These are phyloP conservation scores for Lodderomyces oxycetoniae DNA, from an alignment of 1,139 yeast genomes.

Conservation along the genomic window DNA sequence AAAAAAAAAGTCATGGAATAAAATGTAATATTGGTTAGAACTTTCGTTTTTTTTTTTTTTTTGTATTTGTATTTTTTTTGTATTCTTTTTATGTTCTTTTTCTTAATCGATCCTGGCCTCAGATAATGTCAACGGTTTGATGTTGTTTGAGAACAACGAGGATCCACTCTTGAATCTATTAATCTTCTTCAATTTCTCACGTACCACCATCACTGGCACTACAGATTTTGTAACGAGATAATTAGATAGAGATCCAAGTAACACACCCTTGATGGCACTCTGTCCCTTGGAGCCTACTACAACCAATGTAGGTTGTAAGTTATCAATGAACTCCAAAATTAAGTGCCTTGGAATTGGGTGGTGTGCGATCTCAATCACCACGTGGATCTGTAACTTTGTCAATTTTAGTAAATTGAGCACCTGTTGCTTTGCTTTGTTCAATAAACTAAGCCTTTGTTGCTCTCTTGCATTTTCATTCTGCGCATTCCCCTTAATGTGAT, in stretches of 20 bases:
- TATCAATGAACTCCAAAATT: slow-evolving; percentile 76
- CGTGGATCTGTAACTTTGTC: slow-evolving; percentile 73
- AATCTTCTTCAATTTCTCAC: slow-evolving; percentile 74
- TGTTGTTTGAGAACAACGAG: slow-evolving; percentile 45
- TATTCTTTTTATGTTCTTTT: too few relatives aligned
- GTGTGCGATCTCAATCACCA: slow-evolving; percentile 70
- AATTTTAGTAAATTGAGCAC: slow-evolving; percentile 56
- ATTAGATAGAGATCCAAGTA: slow-evolving; percentile 70
- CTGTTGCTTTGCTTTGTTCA: slow-evolving; percentile 57
- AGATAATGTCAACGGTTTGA: slow-evolving; percentile 46
- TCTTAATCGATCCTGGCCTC: slow-evolving; percentile 45
- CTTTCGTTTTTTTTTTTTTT: not conserved
- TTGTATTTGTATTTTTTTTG: too few relatives aligned
- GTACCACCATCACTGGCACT: slow-evolving; percentile 88
- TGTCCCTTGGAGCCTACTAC: slow-evolving; percentile 80
- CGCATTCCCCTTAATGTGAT: slow-evolving; percentile 39
- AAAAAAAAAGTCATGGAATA: not conserved
- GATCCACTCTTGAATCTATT: slow-evolving; percentile 52
- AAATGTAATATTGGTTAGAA: not conserved
- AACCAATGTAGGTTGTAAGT: slow-evolving; percentile 76
- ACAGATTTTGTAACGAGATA: slow-evolving; percentile 72
- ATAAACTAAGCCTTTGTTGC: slow-evolving; percentile 50
- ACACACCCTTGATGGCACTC: slow-evolving; percentile 69
- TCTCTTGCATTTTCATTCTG: slow-evolving; percentile 44
- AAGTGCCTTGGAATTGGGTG: slow-evolving; percentile 88